Base-by-base conservation (phyloP, 140 eudicot genomes). In the Senecio squalidus region DNA sequence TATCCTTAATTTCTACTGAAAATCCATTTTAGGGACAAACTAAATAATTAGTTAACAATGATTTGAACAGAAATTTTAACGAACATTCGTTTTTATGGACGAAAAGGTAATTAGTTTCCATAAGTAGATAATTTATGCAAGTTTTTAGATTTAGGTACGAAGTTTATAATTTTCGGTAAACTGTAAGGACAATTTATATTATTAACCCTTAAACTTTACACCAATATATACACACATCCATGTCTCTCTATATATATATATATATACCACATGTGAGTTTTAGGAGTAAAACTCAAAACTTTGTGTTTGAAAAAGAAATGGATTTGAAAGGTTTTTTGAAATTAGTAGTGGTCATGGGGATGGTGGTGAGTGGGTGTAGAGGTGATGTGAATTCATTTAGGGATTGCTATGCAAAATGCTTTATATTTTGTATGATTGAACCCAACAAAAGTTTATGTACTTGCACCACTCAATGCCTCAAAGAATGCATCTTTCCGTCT, bases 321-420 rank as follows among this genome's bases (percentile, higher is more conserved):
- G 74, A 74, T 50, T 17, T 60, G 68, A 58, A 75, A 60, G 52
- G 73, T 28, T 38, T 26, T 5, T 69, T 57, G 66, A 64, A 62
- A 62, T 21, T 80, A 31, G 17, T 51, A 14, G 40, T 82, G 69
- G 77, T 63, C 21, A 60, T 77, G 70, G 68, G 69, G 53, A 40
- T 82, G 69, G 36, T 74, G 16, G 43, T 69, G 55, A 29, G 54
- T 55, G 61, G 74, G 27, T 60, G 76, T 51, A 75, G 58, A 16
- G 58, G 62, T 31, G 78, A 74, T 30, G 29, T 55, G 28, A 67
- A 29, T 9, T 56, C 93, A 26, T 87, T 87, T 57, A 83, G 72
- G 51, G 95, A 83, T 22, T 87, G 95, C 43, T 87, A 87, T 70
- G 81, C 74, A 8, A 87, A 87, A 73, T 87, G 95, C 81, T 87